Evolutionary conservation across 805 yeast species (phyloP).

Genomic region (Kazachstania psychrophila): DNA sequence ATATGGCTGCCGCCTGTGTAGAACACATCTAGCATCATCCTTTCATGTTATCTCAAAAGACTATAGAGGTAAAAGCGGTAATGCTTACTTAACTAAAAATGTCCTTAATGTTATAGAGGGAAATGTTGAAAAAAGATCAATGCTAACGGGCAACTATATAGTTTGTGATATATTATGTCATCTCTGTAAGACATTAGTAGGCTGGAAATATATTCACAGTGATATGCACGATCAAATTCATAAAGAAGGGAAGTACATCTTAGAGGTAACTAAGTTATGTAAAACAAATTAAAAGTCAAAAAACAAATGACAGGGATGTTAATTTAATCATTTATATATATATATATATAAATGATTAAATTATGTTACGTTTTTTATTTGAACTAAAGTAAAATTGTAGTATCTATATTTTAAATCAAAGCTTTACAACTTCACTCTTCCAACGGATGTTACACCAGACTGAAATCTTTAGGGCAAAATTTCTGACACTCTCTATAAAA

Average conservation of each 20-base stretch:
- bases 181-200: conserved; percentile 44
- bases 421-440: conserved; percentile 30
- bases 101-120: conserved; percentile 39
- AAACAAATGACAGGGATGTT: neutral
- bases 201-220: conserved; percentile 56
- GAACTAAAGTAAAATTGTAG: too few relatives aligned
- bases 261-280: conserved; percentile 34
- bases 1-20: conserved; percentile 27
- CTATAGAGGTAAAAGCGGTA: conserved; percentile 49
- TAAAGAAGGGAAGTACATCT: conserved; percentile 53
- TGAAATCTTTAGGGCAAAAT: conserved; percentile 53
- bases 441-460: conserved; percentile 66
- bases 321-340: neutral
- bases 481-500: conserved; percentile 49
- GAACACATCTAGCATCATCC: conserved; percentile 27
- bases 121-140: conserved; percentile 33
- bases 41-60: conserved; percentile 31
- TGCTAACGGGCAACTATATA: conserved; percentile 52
- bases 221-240: conserved; percentile 39
- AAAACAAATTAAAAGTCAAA: conserved; percentile 9
- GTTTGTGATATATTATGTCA: conserved; percentile 51
- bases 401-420: conserved; percentile 2
- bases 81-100: conserved; percentile 44
- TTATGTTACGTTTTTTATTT: too few relatives aligned
- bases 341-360: neutral